Base-by-base conservation (phyloP, 192 early-diverging fungal species). In the Coemansia nantahalensis region DNA sequence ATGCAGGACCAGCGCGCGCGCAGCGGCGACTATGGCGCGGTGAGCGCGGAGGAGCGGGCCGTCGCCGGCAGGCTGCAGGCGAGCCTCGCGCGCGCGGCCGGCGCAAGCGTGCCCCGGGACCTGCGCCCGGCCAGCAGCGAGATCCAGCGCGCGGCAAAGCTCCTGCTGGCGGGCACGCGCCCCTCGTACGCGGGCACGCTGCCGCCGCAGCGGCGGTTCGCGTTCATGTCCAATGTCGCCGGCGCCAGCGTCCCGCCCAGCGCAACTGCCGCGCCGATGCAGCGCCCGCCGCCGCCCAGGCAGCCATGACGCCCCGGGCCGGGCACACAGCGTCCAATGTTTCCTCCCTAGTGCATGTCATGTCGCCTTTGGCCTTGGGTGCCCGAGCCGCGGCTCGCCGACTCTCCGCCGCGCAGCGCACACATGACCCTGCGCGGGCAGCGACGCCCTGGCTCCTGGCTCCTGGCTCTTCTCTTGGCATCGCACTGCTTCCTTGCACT, bases 191-290 rank as follows among this genome's bases (percentile, higher is more conserved):
- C 61, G 3, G 72, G 72, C 31, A 67, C 65, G 2, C 43, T 76
- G 65, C 65, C 60, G 48, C 65, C 65, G 1, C 65, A 76, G 40
- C 50, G 50, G 13, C 65, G 72, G 21, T 76, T 53, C 48, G 65
- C 72, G n/a, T 68, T 59, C 21, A 54, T 76, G 34, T 66, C 64
- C 9, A 75, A 75, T 38, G 59, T 56, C 0, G 33, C 59, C 3
- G 56, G 46, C 24, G 21, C 56, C 16, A 46, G 40, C 6, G 46
- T 64, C 41, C 65, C 72, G 12, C 43, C 48, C 2, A 45, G 43
- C 39, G 72, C 72, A 28, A 75, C 71, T 3, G 26, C 39, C 16
- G 43, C 55, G 28, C 71, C 71, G 13, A 75, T 75, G 71, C 63
- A 67, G 26, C 50, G 53, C 11, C 26, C 33, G 1, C 47, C 57